Percentiles rank a stretch among this genome's conserved stretches.
These are phyloP conservation scores for Colletotrichum spaethianum DNA, from an alignment of 2,329 filamentous ascomycete species.

Conservation along the genomic window DNA sequence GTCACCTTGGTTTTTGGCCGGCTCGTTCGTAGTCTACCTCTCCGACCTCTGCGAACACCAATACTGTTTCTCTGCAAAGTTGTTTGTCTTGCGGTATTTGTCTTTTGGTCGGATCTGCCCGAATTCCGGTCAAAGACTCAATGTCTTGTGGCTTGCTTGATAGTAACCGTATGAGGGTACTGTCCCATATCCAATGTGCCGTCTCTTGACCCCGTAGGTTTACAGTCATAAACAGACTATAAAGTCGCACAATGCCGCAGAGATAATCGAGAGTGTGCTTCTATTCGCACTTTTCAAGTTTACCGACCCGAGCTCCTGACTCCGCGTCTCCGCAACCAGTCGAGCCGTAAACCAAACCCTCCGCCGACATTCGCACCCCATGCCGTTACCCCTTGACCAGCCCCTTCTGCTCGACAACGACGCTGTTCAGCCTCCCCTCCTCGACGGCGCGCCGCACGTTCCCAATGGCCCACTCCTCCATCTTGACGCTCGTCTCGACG, in stretches of 20 bases:
- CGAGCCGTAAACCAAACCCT: neutral
- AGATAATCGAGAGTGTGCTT: neutral
- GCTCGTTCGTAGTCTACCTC: too few species aligned
- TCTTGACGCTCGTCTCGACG: slow-evolving; percentile 73
- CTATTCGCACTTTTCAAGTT: neutral
- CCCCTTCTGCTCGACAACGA: slow-evolving; percentile 78
- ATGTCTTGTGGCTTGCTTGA: neutral
- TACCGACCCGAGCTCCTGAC: neutral
- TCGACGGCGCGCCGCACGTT: slow-evolving; percentile 77
- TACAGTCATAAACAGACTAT: neutral
- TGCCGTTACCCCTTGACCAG: slow-evolving; percentile 36
- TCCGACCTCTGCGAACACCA: too few species aligned
- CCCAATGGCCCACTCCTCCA: slow-evolving; percentile 83
- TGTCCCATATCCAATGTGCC: neutral
- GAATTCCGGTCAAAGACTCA: neutral
- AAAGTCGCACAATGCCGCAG: neutral
- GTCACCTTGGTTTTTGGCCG: too few species aligned
- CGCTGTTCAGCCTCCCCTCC: slow-evolving; percentile 73
- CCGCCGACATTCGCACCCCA: neutral
- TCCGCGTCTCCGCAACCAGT: neutral
- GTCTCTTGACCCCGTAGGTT: neutral
- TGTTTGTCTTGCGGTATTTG: too few species aligned
- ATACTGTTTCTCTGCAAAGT: too few species aligned
- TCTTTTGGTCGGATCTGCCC: too few species aligned
- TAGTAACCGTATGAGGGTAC: too few species aligned